Conservation (phyloP, 2,329 filamentous ascomycete species). For the Diaporthe eres region DNA sequence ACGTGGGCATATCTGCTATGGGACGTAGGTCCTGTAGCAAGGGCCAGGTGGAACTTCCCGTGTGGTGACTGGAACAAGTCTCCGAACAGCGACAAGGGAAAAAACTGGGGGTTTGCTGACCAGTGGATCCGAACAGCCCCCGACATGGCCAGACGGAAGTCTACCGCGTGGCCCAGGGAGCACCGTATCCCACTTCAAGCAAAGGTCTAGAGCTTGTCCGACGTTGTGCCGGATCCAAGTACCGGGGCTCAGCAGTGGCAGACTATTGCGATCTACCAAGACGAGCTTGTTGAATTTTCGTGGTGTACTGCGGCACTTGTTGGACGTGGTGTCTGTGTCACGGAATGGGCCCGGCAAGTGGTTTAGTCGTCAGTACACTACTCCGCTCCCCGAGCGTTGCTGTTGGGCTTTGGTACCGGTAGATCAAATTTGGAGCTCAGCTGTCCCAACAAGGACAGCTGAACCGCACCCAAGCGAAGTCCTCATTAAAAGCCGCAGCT, state of each 20-base stretch:
- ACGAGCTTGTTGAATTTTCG: conserved; percentile 29
- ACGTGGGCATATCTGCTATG: conserved; percentile 9
- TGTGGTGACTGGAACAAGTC: conserved; percentile 31
- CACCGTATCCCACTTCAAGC: conserved; percentile 9
- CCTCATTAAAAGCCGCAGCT: conserved; percentile 11
- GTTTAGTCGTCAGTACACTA: conserved; percentile 3
- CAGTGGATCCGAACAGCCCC: conserved; percentile 31
- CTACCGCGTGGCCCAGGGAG: conserved; percentile 27
- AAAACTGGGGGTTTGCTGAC: conserved; percentile 28
- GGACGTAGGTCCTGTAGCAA: conserved; percentile 1
- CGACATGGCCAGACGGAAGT: conserved; percentile 28
- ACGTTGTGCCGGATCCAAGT: conserved; percentile 30
- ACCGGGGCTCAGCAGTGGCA: conserved; percentile 34
- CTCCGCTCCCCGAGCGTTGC: conserved; percentile 18
- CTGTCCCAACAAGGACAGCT: conserved; percentile 10
- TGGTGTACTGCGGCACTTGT: conserved; percentile 34
- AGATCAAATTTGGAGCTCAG: conserved; percentile 21
- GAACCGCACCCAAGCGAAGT: neutral
- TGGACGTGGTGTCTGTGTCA: conserved; percentile 32
- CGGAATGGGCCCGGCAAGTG: conserved; percentile 31
- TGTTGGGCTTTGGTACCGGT: conserved; percentile 28
- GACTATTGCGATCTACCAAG: conserved; percentile 36
- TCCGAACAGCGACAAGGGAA: conserved; percentile 25
- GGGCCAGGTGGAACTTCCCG: conserved; percentile 30
- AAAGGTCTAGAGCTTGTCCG: conserved; percentile 19